Evolutionary conservation across 163 green algal species (phyloP), one percentile per base, ranked within the genome.

Genomic region (Chlamydomonas reinhardtii): DNA sequence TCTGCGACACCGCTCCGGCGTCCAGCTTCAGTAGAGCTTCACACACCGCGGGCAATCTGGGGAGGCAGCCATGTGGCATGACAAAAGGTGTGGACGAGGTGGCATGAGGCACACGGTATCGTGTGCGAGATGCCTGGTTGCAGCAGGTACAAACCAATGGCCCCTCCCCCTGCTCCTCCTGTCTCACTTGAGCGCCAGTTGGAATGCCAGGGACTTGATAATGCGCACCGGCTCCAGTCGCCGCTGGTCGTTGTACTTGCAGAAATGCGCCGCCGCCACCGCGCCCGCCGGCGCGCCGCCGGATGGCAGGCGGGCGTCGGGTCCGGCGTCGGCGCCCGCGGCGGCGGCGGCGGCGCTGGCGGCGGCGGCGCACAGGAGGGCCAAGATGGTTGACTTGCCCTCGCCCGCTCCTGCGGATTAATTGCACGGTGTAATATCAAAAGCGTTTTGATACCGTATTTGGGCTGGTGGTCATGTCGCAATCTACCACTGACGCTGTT

Each of bases 181-280:
- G 9, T 0, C 83, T 27, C 73, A 90, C 85, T 73, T 83, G 32
- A 29, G 56, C 25, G 78, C 86, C 37, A 90, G 64, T n/a, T 90
- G 86, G 74, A 88, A 90, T 2, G 79, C 79, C n/a, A 90, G 65
- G 52, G 32, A 85, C 86, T 88, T 84, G 25, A 90, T 43, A 19
- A 90, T 81, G 22, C 73, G 61, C 16, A 90, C 65, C 17, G 73
- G 79, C 27, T 90, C 86, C 52, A 90, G 54, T 29, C 86, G 73
- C 62, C 86, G 72, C 43, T 88, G 79, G 79, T 90, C 86, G 79
- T 80, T 88, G 78, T 90, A 84, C 86, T 90, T 90, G n/a, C 59
- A n/a, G 59, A n/a, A 70, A 12, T 70, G 62, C 3, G n/a, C 29
- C 27, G 62, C 62, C 25, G 25, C 12, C 4, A 70, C n/a, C 4